phyloP scores from a whole-genome alignment of 441 rosid genomes.

The Flueggea neowawraea region DNA sequence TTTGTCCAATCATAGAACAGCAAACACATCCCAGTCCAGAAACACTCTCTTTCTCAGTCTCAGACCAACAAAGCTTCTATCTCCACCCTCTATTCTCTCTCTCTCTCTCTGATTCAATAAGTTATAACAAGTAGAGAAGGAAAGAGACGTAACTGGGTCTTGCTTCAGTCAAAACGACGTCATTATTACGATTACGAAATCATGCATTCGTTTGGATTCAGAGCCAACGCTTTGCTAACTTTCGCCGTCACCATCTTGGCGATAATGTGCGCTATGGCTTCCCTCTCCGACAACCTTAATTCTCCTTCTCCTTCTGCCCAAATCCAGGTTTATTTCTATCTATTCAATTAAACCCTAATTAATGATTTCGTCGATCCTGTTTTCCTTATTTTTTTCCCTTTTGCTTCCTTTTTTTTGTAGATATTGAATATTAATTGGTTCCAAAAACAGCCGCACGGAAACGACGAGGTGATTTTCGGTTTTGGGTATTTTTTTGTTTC shows the following conservation, averaged over 20 bases:
- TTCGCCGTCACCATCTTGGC: slow-evolving; percentile 81
- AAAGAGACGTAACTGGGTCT: too few relatives aligned
- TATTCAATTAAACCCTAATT: slow-evolving; percentile 9
- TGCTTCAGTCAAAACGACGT: neutral
- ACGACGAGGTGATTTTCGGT: slow-evolving; percentile 69
- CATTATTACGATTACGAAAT: neutral
- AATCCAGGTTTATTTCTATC: slow-evolving; percentile 55
- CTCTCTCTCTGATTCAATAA: too few relatives aligned
- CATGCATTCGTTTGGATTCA: slow-evolving; percentile 90
- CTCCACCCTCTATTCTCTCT: too few relatives aligned
- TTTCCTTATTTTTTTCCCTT: slow-evolving; percentile 5
- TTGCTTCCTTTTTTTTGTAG: slow-evolving; percentile 31
- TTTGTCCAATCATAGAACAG: too few relatives aligned
- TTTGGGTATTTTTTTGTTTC: slow-evolving; percentile 1
- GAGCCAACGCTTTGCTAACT: slow-evolving; percentile 86
- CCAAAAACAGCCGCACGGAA: slow-evolving; percentile 78
- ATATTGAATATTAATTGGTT: slow-evolving; percentile 80
- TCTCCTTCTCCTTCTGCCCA: slow-evolving; percentile 68
- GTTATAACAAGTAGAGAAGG: too few relatives aligned
- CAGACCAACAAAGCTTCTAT: too few relatives aligned
- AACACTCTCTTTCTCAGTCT: too few relatives aligned
- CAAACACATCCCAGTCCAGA: too few relatives aligned
- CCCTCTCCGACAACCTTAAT: slow-evolving; percentile 82
- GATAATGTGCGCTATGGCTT: slow-evolving; percentile 73
- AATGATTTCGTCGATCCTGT: slow-evolving; percentile 1